Evolutionary conservation across 2,329 filamentous ascomycete genomes (phyloP), one percentile per base, ranked within the genome.

Genomic region (Paracorniculantispora psalliotae): DNA sequence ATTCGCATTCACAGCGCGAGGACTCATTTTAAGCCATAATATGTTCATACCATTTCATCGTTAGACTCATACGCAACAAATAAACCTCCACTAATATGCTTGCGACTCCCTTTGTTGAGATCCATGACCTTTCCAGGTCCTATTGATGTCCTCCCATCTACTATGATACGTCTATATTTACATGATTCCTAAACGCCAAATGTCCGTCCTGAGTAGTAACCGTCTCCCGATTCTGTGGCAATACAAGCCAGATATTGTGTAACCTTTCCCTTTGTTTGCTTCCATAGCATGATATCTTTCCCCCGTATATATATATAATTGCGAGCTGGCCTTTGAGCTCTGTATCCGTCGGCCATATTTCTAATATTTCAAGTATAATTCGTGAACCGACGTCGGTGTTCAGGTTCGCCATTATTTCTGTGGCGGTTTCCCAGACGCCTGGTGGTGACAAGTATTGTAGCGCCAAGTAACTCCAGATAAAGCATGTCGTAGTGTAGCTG

Each of bases 11-110:
- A 25, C 46, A 1, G 37, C 46, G 52, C 13, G 47, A 48, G 3
- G 9, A 41, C 4, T 10, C 19, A 21, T 15, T 13, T 43, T 54
- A 60, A 50, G 64, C 70, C 69, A 67, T 71, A 70, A 66, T 65
- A 68, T 71, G 64, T 71, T 70, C 68, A 63, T 67, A 61, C 62
- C 66, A 67, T 68, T 67, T 68, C 65, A 44, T 70, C 68, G 64
- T 70, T 59, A 68, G 62, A 65, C 66, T 70, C 67, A 66, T 68
- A 62, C 67, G 61, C 63, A 61, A 64, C 63, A 65, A 53, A 65
- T 65, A 59, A 59, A 63, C 63, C 63, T 65, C 59, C 60, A 61
- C 62, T 59, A 53, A 53, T 48, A 59, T 57, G 51, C 49, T 57
- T 44, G 55, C 59, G 35, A 56, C 30, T 48, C 55, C 47, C 59